These are phyloP conservation scores for Cutaneotrichosporon arboriforme DNA, from an alignment of 1,284 basidiomycete genomes.

Conservation along the genomic window DNA sequence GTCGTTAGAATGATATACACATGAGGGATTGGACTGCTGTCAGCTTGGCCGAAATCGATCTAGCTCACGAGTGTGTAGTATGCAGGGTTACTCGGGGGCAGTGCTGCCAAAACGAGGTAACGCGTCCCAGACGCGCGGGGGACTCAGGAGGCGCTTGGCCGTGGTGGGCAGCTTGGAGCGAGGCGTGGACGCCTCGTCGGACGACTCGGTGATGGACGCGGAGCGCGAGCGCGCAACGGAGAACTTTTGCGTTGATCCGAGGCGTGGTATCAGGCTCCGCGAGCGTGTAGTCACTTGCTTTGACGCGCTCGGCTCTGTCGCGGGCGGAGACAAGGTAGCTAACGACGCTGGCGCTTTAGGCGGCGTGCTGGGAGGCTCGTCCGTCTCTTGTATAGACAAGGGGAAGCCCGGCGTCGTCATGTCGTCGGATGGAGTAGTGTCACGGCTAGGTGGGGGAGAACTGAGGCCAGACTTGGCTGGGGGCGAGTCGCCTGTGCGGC, in stretches of 20 bases:
- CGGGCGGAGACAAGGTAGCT: background rate
- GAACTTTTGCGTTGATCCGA: background rate
- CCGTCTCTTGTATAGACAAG: conserved; percentile 9
- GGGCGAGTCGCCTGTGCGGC: conserved; percentile 11
- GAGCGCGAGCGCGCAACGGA: background rate
- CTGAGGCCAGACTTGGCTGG: conserved; percentile 17
- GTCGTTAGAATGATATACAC: no score
- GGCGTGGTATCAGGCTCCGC: conserved; percentile 12
- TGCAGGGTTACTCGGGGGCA: no score
- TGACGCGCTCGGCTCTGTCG: background rate
- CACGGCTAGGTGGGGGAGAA: conserved; percentile 25
- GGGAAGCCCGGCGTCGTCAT: background rate
- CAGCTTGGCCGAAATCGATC: no score
- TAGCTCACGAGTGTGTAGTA: no score
- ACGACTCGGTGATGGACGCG: no score
- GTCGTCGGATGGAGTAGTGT: conserved; percentile 12
- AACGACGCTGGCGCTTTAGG: background rate
- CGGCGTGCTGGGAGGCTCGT: conserved; percentile 6
- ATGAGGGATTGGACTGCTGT: no score
- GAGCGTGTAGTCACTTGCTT: background rate
- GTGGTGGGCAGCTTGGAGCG: no score
- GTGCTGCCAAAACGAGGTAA: no score
- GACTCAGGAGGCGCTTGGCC: no score
- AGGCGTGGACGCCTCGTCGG: background rate
- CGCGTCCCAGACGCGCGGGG: no score